A percentile compares a stretch with the other conserved stretches of the same genome.
Evolutionary conservation across 148 eudicot genomes (phyloP).

Genomic region (Rhododendron vialii): DNA sequence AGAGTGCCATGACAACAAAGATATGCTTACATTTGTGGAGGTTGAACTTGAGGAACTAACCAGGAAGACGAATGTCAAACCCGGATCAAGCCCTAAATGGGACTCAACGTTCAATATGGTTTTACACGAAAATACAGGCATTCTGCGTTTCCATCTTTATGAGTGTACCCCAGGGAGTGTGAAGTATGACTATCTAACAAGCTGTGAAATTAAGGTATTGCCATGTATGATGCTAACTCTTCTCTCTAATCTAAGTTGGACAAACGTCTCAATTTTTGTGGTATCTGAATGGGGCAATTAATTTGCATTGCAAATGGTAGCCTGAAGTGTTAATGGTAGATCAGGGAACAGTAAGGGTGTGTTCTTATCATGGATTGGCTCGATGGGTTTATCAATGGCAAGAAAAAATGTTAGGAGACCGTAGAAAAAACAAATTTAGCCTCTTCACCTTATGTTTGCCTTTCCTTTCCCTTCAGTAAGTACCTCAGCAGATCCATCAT

Average conservation of each 20-base stretch:
- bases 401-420: neutral
- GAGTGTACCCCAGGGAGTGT: conserved; percentile 68
- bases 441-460: neutral
- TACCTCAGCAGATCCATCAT: neutral
- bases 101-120: conserved; percentile 80
- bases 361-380: neutral
- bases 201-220: conserved; percentile 92
- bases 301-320: neutral
- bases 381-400: neutral
- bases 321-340: neutral
- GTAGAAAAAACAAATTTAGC: neutral
- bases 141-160: conserved; percentile 68
- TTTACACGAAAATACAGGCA: conserved; percentile 73
- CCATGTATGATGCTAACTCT: neutral
- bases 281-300: neutral
- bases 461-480: neutral
- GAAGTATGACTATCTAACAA: conserved; percentile 69
- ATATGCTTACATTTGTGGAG: conserved; percentile 82
- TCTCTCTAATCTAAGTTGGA: neutral
- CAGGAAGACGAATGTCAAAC: conserved; percentile 60
- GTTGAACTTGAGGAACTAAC: conserved; percentile 87
- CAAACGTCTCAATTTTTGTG: neutral
- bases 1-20: conserved; percentile 32
- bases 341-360: neutral
- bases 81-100: conserved; percentile 78